Evolutionary conservation across 1,139 yeast genomes (phyloP).

Genomic region (Suhomyces taliae): DNA sequence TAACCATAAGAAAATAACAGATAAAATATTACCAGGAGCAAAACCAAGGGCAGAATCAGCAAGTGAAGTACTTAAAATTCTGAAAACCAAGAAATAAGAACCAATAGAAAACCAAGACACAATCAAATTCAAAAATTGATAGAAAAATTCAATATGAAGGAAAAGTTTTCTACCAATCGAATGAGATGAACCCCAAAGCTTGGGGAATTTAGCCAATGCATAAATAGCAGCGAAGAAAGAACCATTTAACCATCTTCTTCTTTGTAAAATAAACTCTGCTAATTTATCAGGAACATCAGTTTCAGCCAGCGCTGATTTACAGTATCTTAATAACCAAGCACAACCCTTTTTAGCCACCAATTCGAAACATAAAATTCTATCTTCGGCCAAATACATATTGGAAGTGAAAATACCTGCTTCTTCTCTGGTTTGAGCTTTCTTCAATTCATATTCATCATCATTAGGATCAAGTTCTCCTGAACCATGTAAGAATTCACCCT

Average conservation of each 20-base stretch:
- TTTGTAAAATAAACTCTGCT: constrained; percentile 48
- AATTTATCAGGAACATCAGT: constrained; percentile 51
- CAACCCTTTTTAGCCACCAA: constrained; percentile 47
- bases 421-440: constrained; percentile 39
- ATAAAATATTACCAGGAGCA: constrained; percentile 73
- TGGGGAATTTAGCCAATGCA: constrained; percentile 45
- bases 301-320: constrained; percentile 48
- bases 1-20: constrained; percentile 85
- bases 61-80: constrained; percentile 70
- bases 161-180: constrained; percentile 41
- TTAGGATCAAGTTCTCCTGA: constrained; percentile 47
- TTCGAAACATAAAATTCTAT: constrained; percentile 50
- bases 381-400: constrained; percentile 53
- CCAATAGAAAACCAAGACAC: constrained; percentile 84
- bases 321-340: constrained; percentile 47
- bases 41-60: constrained; percentile 53
- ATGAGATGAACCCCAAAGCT: constrained; percentile 46
- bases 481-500: constrained; percentile 50
- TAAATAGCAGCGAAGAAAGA: constrained; percentile 52
- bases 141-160: constrained; percentile 44
- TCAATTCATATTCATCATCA: constrained; percentile 47
- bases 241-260: constrained; percentile 55
- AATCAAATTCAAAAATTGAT: constrained; percentile 44
- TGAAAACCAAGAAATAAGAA: constrained; percentile 76
- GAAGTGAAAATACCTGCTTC: constrained; percentile 53